phyloP scores from a whole-genome alignment of 148 eudicot species.

The Polygonum aviculare region DNA sequence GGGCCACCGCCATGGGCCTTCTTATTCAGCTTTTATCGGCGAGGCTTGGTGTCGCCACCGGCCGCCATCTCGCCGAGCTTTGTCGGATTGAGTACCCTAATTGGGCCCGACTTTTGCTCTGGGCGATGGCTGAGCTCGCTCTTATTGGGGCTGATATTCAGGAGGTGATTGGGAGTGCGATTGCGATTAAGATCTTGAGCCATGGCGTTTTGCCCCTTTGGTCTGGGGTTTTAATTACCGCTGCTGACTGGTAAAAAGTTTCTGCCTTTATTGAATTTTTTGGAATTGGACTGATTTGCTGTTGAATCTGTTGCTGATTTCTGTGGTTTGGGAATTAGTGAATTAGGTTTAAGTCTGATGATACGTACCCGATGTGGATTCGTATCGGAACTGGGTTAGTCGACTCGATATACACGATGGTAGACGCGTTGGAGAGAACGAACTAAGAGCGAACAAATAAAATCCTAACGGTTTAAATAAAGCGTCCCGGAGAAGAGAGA shows the following conservation, averaged over 20 bases:
- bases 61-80: slow-evolving; percentile 86
- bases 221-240: slow-evolving; percentile 93
- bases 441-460: too few species aligned
- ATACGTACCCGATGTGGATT: too few species aligned
- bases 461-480: too few species aligned
- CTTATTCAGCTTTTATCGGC: slow-evolving; percentile 85
- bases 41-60: slow-evolving; percentile 87
- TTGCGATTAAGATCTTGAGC: slow-evolving; percentile 81
- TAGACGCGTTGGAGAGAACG: too few species aligned
- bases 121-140: slow-evolving; percentile 92
- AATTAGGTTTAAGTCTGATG: too few species aligned
- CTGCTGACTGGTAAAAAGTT: slow-evolving; percentile 65
- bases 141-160: slow-evolving; percentile 90
- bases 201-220: slow-evolving; percentile 81
- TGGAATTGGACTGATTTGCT: not conserved
- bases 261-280: not conserved
- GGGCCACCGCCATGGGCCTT: slow-evolving; percentile 96
- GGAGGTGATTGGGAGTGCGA: slow-evolving; percentile 98
- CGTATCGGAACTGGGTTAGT: too few species aligned
- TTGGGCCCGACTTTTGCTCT: slow-evolving; percentile 70
- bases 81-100: slow-evolving; percentile 87
- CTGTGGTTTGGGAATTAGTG: too few species aligned
- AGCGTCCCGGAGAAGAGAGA: too few species aligned
- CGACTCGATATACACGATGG: too few species aligned
- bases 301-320: not conserved